phyloP scores from a whole-genome alignment of 768 basidiomycete genomes.

The Clitopilus hobsonii region DNA sequence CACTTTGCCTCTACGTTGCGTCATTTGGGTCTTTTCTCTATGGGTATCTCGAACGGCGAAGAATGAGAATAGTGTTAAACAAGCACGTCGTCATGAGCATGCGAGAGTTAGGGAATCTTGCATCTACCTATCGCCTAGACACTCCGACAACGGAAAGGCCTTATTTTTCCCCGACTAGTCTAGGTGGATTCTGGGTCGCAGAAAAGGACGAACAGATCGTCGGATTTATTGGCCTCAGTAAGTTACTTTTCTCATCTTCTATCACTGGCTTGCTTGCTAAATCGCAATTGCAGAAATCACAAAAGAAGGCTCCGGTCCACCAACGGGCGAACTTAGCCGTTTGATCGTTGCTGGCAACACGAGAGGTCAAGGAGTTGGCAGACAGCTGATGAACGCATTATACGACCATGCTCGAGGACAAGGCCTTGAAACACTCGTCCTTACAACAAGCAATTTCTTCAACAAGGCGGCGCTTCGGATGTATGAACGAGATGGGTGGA shows the following conservation, averaged over 20 bases:
- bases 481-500: conserved; percentile 11
- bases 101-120: conserved; percentile 9
- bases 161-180: conserved; percentile 4
- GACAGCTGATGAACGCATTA: conserved; percentile 10
- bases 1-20: background rate
- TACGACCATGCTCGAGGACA: conserved; percentile 7
- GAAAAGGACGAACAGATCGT: conserved; percentile 7
- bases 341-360: conserved; percentile 7
- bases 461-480: conserved; percentile 8
- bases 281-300: background rate
- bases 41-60: background rate
- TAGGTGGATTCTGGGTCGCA: conserved; percentile 13
- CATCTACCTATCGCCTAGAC: conserved; percentile 4
- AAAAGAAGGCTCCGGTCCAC: conserved; percentile 3
- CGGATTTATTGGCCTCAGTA: conserved; percentile 14
- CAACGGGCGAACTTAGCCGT: conserved; percentile 10
- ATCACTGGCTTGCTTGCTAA: background rate
- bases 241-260: background rate
- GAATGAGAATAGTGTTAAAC: background rate
- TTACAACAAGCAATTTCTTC: conserved; percentile 11
- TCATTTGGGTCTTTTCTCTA: background rate
- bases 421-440: conserved; percentile 7
- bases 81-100: conserved; percentile 2
- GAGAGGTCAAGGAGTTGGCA: conserved; percentile 9
- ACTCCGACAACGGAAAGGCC: background rate